Evolutionary conservation across 2,329 filamentous ascomycete genomes (phyloP).

Genomic region (Chrysoporthe cubensis): DNA sequence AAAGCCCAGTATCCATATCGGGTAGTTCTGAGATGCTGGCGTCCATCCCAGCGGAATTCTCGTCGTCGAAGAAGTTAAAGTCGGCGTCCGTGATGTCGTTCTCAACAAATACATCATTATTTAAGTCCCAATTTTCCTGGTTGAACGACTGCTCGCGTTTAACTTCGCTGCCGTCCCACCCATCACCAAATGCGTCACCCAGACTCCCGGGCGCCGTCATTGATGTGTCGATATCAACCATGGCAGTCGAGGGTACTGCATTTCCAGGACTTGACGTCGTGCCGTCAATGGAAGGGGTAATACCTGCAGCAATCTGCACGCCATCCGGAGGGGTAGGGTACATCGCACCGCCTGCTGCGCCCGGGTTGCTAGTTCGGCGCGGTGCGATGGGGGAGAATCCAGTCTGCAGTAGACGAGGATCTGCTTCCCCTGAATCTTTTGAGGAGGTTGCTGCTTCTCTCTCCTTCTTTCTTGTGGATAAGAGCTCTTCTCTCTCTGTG

Average conservation of each 20-base stretch:
- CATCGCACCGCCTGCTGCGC: conserved; percentile 56
- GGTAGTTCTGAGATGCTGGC: conserved; percentile 42
- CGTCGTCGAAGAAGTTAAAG: conserved; percentile 81
- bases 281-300: conserved; percentile 61
- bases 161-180: conserved; percentile 47
- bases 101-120: conserved; percentile 73
- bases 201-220: conserved; percentile 35
- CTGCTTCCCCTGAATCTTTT: conserved; percentile 47
- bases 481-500: conserved; percentile 51
- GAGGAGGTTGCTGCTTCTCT: conserved; percentile 45
- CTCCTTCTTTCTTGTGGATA: conserved; percentile 55
- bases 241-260: conserved; percentile 36
- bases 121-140: conserved; percentile 66
- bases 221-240: conserved; percentile 45
- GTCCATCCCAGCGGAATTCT: conserved; percentile 46
- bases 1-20: conserved; percentile 33
- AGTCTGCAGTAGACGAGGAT: conserved; percentile 47
- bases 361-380: conserved; percentile 52
- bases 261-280: conserved; percentile 60
- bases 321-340: conserved; percentile 76
- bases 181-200: conserved; percentile 40
- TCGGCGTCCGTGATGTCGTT: conserved; percentile 79
- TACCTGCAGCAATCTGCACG: conserved; percentile 56
- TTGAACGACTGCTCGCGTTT: conserved; percentile 53
- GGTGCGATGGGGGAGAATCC: conserved; percentile 57